A percentile compares a stretch with the other conserved stretches of the same genome.
Conservation (phyloP, 169 alveolate genomes). For the Plasmodium ovale region DNA sequence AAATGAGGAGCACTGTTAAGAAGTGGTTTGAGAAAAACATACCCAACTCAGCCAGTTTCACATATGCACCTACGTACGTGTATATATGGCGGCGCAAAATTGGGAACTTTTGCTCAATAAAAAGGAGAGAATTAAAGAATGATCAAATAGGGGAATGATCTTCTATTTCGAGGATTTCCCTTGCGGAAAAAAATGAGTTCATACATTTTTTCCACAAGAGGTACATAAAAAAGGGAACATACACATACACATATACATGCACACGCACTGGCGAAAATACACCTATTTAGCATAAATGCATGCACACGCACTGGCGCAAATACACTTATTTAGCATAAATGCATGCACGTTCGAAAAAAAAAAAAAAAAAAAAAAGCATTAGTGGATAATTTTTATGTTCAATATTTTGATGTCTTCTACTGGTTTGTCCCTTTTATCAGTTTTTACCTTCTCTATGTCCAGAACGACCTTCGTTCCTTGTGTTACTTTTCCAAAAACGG, state of each 20-base stretch:
- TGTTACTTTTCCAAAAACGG: constrained; percentile 98
- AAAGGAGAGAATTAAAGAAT: no score
- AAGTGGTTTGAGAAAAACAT: no score
- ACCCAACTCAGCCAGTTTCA: no score
- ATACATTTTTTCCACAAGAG: no score
- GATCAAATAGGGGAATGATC: no score
- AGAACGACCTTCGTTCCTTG: constrained; percentile 95
- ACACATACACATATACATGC: neutral
- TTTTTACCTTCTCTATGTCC: constrained; percentile 92
- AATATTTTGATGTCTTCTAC: constrained; percentile 81
- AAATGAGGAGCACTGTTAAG: no score
- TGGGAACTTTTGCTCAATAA: no score
- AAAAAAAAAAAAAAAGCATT: neutral
- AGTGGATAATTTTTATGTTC: constrained; percentile 77
- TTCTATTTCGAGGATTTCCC: no score
- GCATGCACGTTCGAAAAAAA: neutral
- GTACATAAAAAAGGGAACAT: neutral
- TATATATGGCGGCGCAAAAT: no score
- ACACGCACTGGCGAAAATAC: neutral
- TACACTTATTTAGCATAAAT: neutral
- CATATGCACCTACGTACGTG: no score
- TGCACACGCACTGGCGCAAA: neutral
- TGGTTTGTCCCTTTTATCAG: constrained; percentile 86
- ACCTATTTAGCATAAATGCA: neutral
- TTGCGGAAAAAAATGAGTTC: no score